These are phyloP conservation scores for Antrodiella citrinella DNA, from an alignment of 768 basidiomycete genomes.

Conservation along the genomic window DNA sequence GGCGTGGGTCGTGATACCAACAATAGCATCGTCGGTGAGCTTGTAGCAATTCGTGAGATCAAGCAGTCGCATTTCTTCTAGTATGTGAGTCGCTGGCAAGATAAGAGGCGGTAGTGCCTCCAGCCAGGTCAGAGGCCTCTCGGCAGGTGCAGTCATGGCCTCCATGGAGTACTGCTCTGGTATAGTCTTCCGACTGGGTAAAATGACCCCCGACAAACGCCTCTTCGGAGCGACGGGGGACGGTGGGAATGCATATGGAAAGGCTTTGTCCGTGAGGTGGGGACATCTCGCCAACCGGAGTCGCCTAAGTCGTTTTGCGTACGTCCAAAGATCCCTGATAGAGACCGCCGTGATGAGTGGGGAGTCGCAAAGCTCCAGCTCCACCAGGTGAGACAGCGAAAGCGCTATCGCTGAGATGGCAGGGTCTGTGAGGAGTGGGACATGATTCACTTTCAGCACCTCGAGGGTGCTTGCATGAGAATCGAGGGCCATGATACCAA, in stretches of 20 bases:
- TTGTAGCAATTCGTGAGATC: slow-evolving; percentile 67
- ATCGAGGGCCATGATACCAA: slow-evolving; percentile 67
- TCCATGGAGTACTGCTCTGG: neutral
- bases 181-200: neutral
- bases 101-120: slow-evolving; percentile 56
- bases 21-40: slow-evolving; percentile 69
- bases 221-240: neutral
- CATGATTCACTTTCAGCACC: slow-evolving; percentile 66
- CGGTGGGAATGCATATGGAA: slow-evolving; percentile 38
- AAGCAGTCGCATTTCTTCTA: slow-evolving; percentile 69
- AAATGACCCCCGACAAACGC: neutral
- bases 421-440: slow-evolving; percentile 54
- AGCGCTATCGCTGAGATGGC: slow-evolving; percentile 65
- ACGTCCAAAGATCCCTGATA: slow-evolving; percentile 75
- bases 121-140: slow-evolving; percentile 47
- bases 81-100: slow-evolving; percentile 40
- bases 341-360: slow-evolving; percentile 59
- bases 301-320: slow-evolving; percentile 67
- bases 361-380: slow-evolving; percentile 72
- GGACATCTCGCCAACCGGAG: slow-evolving; percentile 74
- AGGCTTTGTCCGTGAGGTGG: slow-evolving; percentile 69
- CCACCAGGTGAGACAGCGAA: slow-evolving; percentile 67
- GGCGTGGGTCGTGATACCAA: slow-evolving; percentile 68
- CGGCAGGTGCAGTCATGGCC: neutral
- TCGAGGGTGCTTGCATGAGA: slow-evolving; percentile 59